These are phyloP conservation scores for Malassezia globosa DNA, from an alignment of 1,284 basidiomycete genomes.

Conservation along the genomic window DNA sequence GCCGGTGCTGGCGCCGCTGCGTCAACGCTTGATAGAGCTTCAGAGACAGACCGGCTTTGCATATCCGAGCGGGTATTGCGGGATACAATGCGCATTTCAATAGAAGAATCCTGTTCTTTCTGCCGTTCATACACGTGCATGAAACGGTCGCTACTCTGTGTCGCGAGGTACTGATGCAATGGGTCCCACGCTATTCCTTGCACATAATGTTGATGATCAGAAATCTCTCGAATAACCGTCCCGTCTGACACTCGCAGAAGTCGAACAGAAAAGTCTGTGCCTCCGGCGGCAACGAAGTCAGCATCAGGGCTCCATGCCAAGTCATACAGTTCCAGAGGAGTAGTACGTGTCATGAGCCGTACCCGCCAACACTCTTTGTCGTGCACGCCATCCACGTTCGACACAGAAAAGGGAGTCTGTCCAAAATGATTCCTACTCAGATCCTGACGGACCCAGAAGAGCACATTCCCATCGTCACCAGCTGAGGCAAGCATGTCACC, in stretches of 20 bases:
- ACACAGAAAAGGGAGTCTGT: constrained; percentile 58
- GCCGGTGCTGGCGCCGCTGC: no score
- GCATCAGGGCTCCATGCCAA: constrained; percentile 92
- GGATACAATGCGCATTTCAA: constrained; percentile 4
- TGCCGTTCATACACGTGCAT: constrained; percentile 34
- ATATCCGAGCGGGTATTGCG: constrained; percentile 9
- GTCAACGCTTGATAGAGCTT: background rate
- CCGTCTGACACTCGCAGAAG: constrained; percentile 64
- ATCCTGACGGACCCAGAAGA: constrained; percentile 79
- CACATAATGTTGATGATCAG: constrained; percentile 44
- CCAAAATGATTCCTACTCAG: constrained; percentile 53
- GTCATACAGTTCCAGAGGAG: constrained; percentile 71
- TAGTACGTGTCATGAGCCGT: constrained; percentile 66
- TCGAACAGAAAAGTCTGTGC: constrained; percentile 86
- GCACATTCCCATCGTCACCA: constrained; percentile 83
- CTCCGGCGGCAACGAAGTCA: constrained; percentile 82
- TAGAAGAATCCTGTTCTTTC: constrained; percentile 5
- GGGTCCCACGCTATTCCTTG: constrained; percentile 47
- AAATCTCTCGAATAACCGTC: constrained; percentile 37
- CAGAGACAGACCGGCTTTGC: background rate
- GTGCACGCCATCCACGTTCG: constrained; percentile 64
- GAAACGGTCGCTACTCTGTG: constrained; percentile 41
- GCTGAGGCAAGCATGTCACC: constrained; percentile 41
- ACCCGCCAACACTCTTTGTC: constrained; percentile 95
- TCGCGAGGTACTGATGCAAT: constrained; percentile 38